These are phyloP conservation scores for Aspergillus sp. DNA, from an alignment of 2,329 filamentous ascomycete species.

Conservation along the genomic window DNA sequence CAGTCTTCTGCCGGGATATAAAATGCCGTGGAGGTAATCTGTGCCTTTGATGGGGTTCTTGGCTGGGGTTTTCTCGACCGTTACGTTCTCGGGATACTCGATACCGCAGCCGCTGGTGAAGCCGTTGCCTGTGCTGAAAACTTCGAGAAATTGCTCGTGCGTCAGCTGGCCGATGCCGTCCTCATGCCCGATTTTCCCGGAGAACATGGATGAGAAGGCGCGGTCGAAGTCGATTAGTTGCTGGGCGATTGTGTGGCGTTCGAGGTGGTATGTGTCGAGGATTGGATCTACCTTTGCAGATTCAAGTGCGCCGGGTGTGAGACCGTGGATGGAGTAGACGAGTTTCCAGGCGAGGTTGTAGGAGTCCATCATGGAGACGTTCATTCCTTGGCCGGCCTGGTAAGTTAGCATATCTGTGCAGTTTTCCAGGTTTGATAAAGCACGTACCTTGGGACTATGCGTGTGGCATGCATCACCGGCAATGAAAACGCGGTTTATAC, in stretches of 20 bases:
- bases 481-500: constrained; percentile 70
- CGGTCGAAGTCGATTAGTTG: constrained; percentile 43
- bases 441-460: constrained; percentile 65
- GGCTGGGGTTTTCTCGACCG: constrained; percentile 24
- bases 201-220: constrained; percentile 41
- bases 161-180: constrained; percentile 28
- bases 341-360: constrained; percentile 46
- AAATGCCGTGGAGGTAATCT: constrained; percentile 35
- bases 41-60: constrained; percentile 30
- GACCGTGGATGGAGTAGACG: constrained; percentile 36
- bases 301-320: constrained; percentile 24
- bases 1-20: constrained; percentile 37
- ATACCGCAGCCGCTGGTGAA: constrained; percentile 43
- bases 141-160: constrained; percentile 36
- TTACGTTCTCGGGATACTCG: constrained; percentile 34
- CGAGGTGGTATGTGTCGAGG: constrained; percentile 39
- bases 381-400: constrained; percentile 74
- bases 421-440: not conserved
- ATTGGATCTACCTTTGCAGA: constrained; percentile 23
- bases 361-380: constrained; percentile 68
- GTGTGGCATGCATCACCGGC: constrained; percentile 79
- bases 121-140: constrained; percentile 38
- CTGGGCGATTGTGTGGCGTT: constrained; percentile 38
- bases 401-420: constrained; percentile 7
- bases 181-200: constrained; percentile 34